Evolutionary conservation across 768 basidiomycete species (phyloP), one percentile per base, ranked within the genome.

Genomic region (Kwoniella newhampshirensis): DNA sequence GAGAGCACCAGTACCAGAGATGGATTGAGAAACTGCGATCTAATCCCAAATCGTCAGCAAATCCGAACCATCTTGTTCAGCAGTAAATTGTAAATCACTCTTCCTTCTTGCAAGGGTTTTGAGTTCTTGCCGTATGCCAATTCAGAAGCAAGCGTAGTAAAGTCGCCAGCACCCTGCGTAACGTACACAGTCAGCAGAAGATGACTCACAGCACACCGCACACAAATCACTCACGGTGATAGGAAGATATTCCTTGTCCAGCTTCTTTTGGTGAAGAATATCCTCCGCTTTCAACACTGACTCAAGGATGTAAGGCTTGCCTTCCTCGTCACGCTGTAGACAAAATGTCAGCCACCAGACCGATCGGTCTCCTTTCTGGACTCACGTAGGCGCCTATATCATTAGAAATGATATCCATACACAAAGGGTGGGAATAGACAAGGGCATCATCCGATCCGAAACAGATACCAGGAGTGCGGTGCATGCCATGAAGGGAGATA

Each of bases 1-100:
- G 60, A 97, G 86, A 42, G 96, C 96, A 68, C 96, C 96, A 11
- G 96, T 99, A 6, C 96, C 96, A 27, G 94, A 98, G 77, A 99
- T 93, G 53, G 93, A 87, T 77, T 99, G 96, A 7, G 91, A 87
- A 35, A 88, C 82, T 21, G 89, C 84, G 71, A 93, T 81, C 88
- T 93, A 67, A 53, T 41, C 1, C 36, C 18, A 27, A 23, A 15
- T 6, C 3, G 23, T 44, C 25, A 48, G 26, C 42, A 3, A 8
- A 8, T 13, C 36, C 3, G 30, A 15, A 15, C 15, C 28, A 32
- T 21, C n/a, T 18, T 48, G 30, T 11, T 43, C n/a, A 21, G 28
- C 7, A 5, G 30, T 2, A 28, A 15, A 37, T 17, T 5, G 9
- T 3, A 42, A 83, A 88, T 51, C 59, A 87, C 79, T 71, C 86